Conservation (phyloP, 2,329 filamentous ascomycete genomes). For the Xylaria hypoxylon region DNA sequence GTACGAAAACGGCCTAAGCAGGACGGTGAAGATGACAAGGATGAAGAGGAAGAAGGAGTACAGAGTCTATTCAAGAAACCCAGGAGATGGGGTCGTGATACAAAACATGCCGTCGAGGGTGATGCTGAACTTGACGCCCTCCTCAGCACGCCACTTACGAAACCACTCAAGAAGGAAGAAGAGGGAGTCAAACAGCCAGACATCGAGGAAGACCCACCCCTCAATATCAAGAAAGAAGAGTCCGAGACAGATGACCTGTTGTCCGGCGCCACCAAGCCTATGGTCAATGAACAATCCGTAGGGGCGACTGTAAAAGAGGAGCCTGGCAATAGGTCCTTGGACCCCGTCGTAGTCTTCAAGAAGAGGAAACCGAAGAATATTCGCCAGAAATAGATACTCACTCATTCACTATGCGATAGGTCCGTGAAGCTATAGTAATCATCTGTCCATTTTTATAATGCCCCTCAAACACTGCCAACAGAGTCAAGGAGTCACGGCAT, state of each 20-base stretch:
- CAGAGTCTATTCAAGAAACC: constrained; percentile 71
- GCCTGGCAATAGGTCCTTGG: constrained; percentile 41
- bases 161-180: constrained; percentile 48
- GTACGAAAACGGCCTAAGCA: constrained; percentile 66
- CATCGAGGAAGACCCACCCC: constrained; percentile 45
- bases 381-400: constrained; percentile 65
- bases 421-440: constrained; percentile 5
- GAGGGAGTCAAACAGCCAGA: constrained; percentile 18
- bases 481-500: no score
- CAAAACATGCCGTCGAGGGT: constrained; percentile 61
- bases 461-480: neutral
- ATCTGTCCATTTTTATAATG: neutral
- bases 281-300: constrained; percentile 14
- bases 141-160: constrained; percentile 55
- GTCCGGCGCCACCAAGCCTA: constrained; percentile 11
- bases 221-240: constrained; percentile 58
- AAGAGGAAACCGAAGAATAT: constrained; percentile 79
- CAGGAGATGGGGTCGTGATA: constrained; percentile 65
- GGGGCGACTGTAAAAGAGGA: constrained; percentile 48
- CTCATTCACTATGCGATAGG: neutral
- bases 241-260: constrained; percentile 42
- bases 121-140: constrained; percentile 73
- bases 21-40: constrained; percentile 57
- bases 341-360: constrained; percentile 76
- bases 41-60: constrained; percentile 70